Base-by-base conservation (phyloP, 1,284 basidiomycete species). In the Porogramme epimiltina region DNA sequence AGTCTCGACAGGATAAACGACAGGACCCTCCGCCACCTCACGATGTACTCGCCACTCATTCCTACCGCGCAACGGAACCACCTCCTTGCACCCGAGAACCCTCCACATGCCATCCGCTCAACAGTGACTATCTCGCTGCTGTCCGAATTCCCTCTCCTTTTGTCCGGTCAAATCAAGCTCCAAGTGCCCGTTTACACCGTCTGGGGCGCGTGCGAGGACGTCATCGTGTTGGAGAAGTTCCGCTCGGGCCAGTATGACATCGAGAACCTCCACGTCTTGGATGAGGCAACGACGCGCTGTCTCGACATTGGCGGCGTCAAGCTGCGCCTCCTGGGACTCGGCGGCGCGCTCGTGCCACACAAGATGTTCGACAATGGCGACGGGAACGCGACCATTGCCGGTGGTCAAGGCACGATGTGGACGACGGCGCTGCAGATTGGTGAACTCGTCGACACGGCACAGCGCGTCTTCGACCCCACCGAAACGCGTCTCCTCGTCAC, bases 401-500 rank as follows among this genome's bases (percentile, higher is more conserved):
- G 97, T 40, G 96, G 93, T 1, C 91, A 94, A 66, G 97, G 97
- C 24, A 98, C 95, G 20, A 98, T 98, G 89, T 99, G 97, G 97
- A 93, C 94, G 0, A 99, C 96, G 0, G 91, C 94, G 4, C 81
- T 99, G 23, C 97, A 99, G 71, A 91, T 99, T 39, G 97, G 97
- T 56, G 96, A 99, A 72, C 86, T 99, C 39, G 88, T 99, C 50
- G 97, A 99, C 71, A 98, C 95, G 1, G 94, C 96, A 2, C 93
- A 98, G 69, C 85, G 95, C 58, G 93, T 95, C 42, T 95, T 86
- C 67, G 96, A 99, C 69, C 84, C 87, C 11, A 83, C 91, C 24
- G 97, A 99, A 73, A 98, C 95, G 38, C 90, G 97, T 62, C 74
- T 99, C 16, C 84, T 99, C 51, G 78, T 99, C 64, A 92, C 93